A percentile compares a stretch with the other conserved stretches of the same genome.
Conservation (phyloP, 768 basidiomycete genomes). For the Suillus americanus region DNA sequence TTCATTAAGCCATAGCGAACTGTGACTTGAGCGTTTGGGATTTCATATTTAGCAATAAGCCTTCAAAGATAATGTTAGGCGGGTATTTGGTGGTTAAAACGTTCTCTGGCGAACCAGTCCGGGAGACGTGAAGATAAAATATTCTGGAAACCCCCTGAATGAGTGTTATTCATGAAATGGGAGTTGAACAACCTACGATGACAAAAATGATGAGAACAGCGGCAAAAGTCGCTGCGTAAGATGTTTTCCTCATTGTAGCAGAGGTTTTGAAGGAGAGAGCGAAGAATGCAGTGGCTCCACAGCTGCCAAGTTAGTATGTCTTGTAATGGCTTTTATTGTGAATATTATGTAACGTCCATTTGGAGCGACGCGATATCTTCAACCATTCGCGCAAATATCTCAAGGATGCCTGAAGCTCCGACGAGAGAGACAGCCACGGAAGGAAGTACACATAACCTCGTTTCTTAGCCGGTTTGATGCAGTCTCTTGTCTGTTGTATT, state of each 20-base stretch:
- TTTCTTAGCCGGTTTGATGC: background rate
- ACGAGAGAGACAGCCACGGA: background rate
- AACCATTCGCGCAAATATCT: constrained; percentile 28
- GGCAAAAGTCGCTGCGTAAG: constrained; percentile 64
- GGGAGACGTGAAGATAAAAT: constrained; percentile 51
- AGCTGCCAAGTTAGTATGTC: background rate
- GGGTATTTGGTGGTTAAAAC: constrained; percentile 15
- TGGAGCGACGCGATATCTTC: background rate
- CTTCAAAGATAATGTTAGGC: constrained; percentile 34
- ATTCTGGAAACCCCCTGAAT: constrained; percentile 41
- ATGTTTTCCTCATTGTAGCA: constrained; percentile 61
- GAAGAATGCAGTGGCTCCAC: constrained; percentile 1
- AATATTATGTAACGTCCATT: background rate
- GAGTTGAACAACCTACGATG: constrained; percentile 42
- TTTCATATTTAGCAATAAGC: constrained; percentile 42
- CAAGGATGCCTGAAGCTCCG: background rate
- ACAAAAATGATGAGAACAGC: constrained; percentile 50
- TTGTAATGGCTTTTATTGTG: background rate
- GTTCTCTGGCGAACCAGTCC: constrained; percentile 56
- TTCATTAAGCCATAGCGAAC: constrained; percentile 58
- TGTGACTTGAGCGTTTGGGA: constrained; percentile 47
- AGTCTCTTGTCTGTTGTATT: no score
- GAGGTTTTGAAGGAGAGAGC: background rate
- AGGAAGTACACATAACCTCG: background rate
- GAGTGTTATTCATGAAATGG: background rate